These are phyloP conservation scores for Dichotomopilus funicola DNA, from an alignment of 2,329 filamentous ascomycete genomes.

Conservation along the genomic window DNA sequence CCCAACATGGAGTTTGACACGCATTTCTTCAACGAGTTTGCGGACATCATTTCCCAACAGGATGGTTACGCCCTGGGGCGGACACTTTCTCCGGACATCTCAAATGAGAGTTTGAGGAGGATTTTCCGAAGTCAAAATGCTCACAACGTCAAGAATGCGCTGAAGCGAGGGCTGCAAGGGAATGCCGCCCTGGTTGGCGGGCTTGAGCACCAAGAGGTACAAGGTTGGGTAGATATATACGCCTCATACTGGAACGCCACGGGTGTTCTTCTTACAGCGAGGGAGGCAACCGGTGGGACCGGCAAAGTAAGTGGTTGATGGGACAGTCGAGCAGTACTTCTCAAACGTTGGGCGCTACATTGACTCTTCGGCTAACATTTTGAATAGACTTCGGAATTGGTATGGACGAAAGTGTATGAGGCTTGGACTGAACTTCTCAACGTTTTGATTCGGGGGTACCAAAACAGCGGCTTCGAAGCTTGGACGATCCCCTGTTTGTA, in stretches of 20 bases:
- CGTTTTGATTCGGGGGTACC: conserved; percentile 73
- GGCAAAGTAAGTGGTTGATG: conserved; percentile 29
- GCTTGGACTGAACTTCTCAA: conserved; percentile 82
- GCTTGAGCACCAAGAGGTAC: conserved; percentile 60
- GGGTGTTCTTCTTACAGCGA: conserved; percentile 62
- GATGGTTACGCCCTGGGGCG: conserved; percentile 69
- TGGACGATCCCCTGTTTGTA: conserved; percentile 95
- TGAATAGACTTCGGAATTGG: conserved; percentile 33
- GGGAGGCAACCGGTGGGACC: conserved; percentile 41
- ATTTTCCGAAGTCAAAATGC: conserved; percentile 67
- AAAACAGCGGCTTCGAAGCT: conserved; percentile 65
- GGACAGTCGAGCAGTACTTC: background rate
- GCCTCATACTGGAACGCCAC: conserved; percentile 76
- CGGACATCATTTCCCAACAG: conserved; percentile 54
- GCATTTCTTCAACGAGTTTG: conserved; percentile 66
- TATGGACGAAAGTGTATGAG: conserved; percentile 79
- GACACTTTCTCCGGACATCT: conserved; percentile 65
- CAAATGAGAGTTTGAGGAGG: conserved; percentile 56
- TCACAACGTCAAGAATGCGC: conserved; percentile 58
- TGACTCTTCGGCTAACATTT: background rate
- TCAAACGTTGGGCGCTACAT: background rate
- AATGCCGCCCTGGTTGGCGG: conserved; percentile 47
- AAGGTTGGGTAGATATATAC: conserved; percentile 85
- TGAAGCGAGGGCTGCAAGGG: conserved; percentile 65
- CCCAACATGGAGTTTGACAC: conserved; percentile 51